Evolutionary conservation across 1,284 basidiomycete genomes (phyloP).

Genomic region (Boletus mariae): DNA sequence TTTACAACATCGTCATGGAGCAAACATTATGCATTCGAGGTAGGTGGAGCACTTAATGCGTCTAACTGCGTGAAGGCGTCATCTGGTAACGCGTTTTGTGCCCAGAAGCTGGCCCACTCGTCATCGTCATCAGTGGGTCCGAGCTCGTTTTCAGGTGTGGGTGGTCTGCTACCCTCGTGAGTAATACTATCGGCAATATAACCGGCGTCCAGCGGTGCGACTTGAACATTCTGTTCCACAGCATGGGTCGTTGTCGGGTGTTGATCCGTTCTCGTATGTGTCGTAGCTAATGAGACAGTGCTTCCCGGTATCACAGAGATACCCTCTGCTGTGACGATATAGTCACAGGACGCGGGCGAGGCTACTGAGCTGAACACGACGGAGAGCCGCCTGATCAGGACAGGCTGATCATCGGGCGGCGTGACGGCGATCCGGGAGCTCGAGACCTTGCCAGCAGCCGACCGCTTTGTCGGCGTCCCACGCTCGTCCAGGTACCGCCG

Average conservation of each 20-base stretch:
- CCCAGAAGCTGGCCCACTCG: slow-evolving; percentile 35
- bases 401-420: slow-evolving; percentile 30
- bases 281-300: slow-evolving; percentile 6
- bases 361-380: slow-evolving; percentile 74
- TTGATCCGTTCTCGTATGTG: slow-evolving; percentile 1
- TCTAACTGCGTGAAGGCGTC: slow-evolving; percentile 19
- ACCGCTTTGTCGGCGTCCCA: slow-evolving; percentile 21
- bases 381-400: slow-evolving; percentile 59
- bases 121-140: slow-evolving; percentile 20
- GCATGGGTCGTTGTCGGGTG: background rate
- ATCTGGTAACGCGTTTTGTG: slow-evolving; percentile 28
- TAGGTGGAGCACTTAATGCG: background rate
- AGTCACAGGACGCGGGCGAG: slow-evolving; percentile 61
- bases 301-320: slow-evolving; percentile 40
- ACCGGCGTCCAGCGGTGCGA: slow-evolving; percentile 40
- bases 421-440: slow-evolving; percentile 1
- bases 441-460: background rate
- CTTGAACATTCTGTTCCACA: slow-evolving; percentile 15
- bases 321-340: slow-evolving; percentile 61
- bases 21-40: slow-evolving; percentile 17
- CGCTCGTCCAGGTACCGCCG: slow-evolving; percentile 50
- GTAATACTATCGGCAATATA: slow-evolving; percentile 28
- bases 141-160: slow-evolving; percentile 26
- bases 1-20: background rate
- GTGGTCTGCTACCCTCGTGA: slow-evolving; percentile 8